phyloP scores from a whole-genome alignment of 495 filamentous ascomycete genomes.

The Talaromyces stipitatus region DNA sequence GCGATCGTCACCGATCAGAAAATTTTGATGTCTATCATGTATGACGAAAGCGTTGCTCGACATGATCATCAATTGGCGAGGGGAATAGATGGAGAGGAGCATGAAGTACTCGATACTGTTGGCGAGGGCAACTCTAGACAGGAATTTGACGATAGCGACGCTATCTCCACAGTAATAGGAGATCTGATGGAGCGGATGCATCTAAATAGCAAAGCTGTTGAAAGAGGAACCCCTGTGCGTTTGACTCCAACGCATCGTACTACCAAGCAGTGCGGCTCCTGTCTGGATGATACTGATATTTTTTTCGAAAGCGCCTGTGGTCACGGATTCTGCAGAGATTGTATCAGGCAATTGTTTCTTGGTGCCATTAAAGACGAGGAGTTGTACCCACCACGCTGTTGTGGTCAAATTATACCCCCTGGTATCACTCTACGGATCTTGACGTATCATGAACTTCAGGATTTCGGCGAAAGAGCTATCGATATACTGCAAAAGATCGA shows the following conservation, averaged over 20 bases:
- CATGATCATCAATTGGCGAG: neutral
- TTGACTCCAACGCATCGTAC: neutral
- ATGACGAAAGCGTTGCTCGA: neutral
- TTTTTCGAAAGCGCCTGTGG: conserved; percentile 8
- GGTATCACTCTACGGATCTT: neutral
- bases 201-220: neutral
- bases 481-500: conserved; percentile 11
- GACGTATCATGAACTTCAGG: too few species aligned
- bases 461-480: too few species aligned
- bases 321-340: conserved; percentile 12
- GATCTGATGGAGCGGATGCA: neutral
- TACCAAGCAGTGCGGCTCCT: conserved; percentile 7
- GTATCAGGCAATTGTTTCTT: conserved; percentile 10
- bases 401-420: neutral
- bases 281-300: conserved; percentile 1
- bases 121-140: neutral
- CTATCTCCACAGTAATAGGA: neutral
- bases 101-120: neutral
- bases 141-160: neutral
- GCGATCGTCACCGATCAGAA: neutral
- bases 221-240: neutral
- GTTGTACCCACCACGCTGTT: conserved; percentile 13
- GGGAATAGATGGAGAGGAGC: neutral
- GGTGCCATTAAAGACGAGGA: conserved; percentile 15
- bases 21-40: neutral